Evolutionary conservation across 345 rosid species (phyloP).

Genomic region (Trapa incisa): DNA sequence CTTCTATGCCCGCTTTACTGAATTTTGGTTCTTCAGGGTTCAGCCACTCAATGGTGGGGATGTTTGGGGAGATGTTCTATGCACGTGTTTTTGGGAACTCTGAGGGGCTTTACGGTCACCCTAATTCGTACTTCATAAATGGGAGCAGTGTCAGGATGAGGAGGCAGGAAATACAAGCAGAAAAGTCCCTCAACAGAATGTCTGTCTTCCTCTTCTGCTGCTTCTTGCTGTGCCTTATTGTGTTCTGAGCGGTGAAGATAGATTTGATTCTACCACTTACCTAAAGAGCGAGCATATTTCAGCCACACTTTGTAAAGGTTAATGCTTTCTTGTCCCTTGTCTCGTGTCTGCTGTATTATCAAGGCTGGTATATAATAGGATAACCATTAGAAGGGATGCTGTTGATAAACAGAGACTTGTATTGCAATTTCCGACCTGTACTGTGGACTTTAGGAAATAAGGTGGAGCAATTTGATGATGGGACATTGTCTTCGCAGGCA

Average conservation of each 20-base stretch:
- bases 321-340: not conserved
- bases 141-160: constrained; percentile 44
- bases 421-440: too few species aligned
- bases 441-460: too few species aligned
- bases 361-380: too few species aligned
- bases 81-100: constrained; percentile 43
- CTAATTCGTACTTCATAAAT: constrained; percentile 18
- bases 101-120: constrained; percentile 34
- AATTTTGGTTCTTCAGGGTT: constrained; percentile 6
- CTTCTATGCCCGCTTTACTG: not conserved
- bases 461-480: too few species aligned
- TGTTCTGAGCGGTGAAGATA: constrained; percentile 31
- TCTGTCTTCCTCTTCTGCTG: constrained; percentile 65
- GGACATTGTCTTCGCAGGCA: too few species aligned
- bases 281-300: constrained; percentile 1
- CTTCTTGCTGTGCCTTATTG: constrained; percentile 56
- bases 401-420: too few species aligned
- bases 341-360: too few species aligned
- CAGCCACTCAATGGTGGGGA: constrained; percentile 17
- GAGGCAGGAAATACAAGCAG: constrained; percentile 56
- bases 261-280: not conserved
- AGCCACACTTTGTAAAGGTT: not conserved
- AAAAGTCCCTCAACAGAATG: constrained; percentile 66
- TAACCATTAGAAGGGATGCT: too few species aligned
- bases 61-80: constrained; percentile 37